These are phyloP conservation scores for Silybum marianum DNA, from an alignment of 129 eudicot species.

Conservation along the genomic window DNA sequence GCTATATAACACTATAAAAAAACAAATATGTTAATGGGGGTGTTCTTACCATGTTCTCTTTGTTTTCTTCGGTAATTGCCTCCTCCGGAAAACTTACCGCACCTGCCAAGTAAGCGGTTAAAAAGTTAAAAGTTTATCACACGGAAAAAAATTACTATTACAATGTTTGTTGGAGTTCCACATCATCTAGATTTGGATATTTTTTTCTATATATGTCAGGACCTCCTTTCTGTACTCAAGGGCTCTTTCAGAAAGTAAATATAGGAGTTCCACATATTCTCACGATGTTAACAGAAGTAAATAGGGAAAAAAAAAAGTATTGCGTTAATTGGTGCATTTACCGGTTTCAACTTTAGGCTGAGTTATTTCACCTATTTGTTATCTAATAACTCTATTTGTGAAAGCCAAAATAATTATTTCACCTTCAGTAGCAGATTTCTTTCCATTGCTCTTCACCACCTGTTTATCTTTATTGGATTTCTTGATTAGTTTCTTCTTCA, in stretches of 20 bases:
- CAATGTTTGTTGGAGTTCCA: too few species aligned
- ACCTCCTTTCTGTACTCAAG: too few species aligned
- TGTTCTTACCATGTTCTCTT: constrained; percentile 2
- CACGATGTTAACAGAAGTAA: neutral
- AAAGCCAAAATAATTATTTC: neutral
- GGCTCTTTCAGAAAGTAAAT: too few species aligned
- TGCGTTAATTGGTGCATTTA: neutral
- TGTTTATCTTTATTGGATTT: constrained; percentile 36
- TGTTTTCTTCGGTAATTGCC: constrained; percentile 2
- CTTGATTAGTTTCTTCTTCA: constrained; percentile 48
- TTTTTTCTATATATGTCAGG: too few species aligned
- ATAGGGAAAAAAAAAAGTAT: neutral
- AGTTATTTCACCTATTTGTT: too few species aligned
- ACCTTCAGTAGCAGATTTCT: constrained; percentile 42
- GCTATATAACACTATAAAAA: neutral
- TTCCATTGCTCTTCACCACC: constrained; percentile 44
- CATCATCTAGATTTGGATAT: too few species aligned
- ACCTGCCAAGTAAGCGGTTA: neutral
- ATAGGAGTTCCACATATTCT: too few species aligned
- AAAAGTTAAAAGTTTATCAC: neutral
- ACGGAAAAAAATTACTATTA: neutral
- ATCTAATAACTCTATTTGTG: neutral
- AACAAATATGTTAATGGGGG: neutral
- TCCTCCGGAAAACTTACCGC: neutral
- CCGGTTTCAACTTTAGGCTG: constrained; percentile 8